Base-by-base conservation (phyloP, 208 protist species). In the Leishmania amazonensis region DNA sequence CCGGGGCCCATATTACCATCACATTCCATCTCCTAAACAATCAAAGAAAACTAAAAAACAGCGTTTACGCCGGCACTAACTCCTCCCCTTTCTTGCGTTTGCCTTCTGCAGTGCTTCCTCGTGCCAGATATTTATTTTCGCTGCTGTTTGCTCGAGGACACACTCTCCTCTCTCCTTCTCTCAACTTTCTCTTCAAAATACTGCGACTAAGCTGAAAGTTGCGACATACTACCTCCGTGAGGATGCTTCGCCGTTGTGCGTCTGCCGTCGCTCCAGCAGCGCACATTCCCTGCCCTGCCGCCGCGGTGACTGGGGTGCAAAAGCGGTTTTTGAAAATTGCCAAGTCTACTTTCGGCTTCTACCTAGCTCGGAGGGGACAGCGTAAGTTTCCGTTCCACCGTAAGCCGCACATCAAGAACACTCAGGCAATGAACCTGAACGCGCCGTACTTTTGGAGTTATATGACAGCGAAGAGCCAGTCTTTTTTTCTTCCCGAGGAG, bases 261-360 rank as follows among this genome's bases (percentile, higher is more conserved):
- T 85, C 81, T 60, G 67, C 77, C 45, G 78, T 80, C 35, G 81
- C 60, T 58, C 28, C 80, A n/a, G 21, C 76, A 60, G 47, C 24
- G 42, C 77, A 65, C 11, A 13, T 35, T 19, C 68, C 45, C 51
- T 40, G 47, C 24, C 40, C 70, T 11, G 81, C 76, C n/a, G 21
- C 79, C 11, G 47, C 87, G 11, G 68, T 76, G 19, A 42, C 54
- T 54, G 76, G 80, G 1, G 54, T 84, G 11, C 90, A 95, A 67
- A 94, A 91, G 45, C 94, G 94, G 62, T 94, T 95, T 81, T 78
- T 97, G 38, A 96, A 96, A 60, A 95, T 98, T 75, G 95, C 93
- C n/a, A 96, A 96, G 75, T 97, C 95, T 15, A 79, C 90, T 8
- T 98, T 98, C 83, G 95, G 95, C n/a, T 97, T 95, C 64, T 97